Evolutionary conservation across 768 basidiomycete genomes (phyloP), one percentile per base, ranked within the genome.

Genomic region (Xerocomus spinulosus): DNA sequence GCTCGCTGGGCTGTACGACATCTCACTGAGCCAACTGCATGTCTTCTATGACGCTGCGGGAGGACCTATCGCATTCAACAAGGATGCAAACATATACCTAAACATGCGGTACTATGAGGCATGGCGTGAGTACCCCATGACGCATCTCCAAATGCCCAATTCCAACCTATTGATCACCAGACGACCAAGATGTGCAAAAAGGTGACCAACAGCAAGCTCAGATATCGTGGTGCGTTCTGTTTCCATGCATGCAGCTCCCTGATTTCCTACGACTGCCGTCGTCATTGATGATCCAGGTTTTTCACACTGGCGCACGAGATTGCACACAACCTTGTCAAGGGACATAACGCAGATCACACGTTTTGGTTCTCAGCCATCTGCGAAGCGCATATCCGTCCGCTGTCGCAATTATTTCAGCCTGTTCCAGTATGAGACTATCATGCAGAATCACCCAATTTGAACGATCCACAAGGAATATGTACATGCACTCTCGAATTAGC

Each of bases 301-400:
- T 87, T 93, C 58, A 82, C 85, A 0, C 72, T 94, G 12, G 92
- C 92, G 0, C 92, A 94, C 61, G 91, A 91, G 59, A 87, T 91
- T 53, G 88, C 88, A 8, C 92, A 95, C 66, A 95, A 94, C 57
- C 68, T 94, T 1, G 84, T 90, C 4, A 74, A 80, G 29, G 78
- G 77, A 0, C 92, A 94, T 55, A 88, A 93, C 63, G 80, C 87
- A 1, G 83, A 91, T 56, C 92, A 94, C 56, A 89, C 90, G 51
- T 95, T 95, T 64, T 95, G 89, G 67, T 92, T 93, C 58, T 87
- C 89, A 26, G 82, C 85, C 3, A 85, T 95, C 23, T 87, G 86
- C 53, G 88, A 94, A 67, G 76, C 72, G 37, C 73, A 75, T 62
- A 59, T 83, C n/a, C n/a, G n/a, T n/a, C n/a, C n/a, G n/a, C n/a